A percentile compares a stretch with the other conserved stretches of the same genome.
Evolutionary conservation across 1,139 yeast species (phyloP).

Genomic region (Candida glucosophila): DNA sequence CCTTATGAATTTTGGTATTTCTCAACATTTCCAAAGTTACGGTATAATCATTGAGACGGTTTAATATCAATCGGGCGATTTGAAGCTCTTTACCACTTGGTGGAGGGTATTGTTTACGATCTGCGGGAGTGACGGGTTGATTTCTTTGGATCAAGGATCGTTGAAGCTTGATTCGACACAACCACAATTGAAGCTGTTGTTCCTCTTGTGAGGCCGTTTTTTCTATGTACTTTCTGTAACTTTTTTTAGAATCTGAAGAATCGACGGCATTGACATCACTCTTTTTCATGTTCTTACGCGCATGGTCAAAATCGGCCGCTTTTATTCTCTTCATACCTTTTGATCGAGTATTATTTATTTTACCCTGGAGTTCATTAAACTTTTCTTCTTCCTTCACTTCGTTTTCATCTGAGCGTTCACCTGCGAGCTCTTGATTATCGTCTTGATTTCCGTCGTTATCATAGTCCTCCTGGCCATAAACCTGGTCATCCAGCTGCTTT

Average conservation of each 20-base stretch:
- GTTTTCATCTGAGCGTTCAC: slow-evolving; percentile 8
- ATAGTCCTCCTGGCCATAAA: slow-evolving; percentile 20
- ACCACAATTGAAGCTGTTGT: slow-evolving; percentile 39
- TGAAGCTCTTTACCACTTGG: slow-evolving; percentile 48
- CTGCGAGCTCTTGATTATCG: slow-evolving; percentile 11
- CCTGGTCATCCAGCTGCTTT: slow-evolving; percentile 18
- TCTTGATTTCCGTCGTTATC: slow-evolving; percentile 18
- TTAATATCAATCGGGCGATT: slow-evolving; percentile 43
- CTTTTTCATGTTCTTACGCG: slow-evolving; percentile 6
- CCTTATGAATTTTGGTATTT: slow-evolving; percentile 48
- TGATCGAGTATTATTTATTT: slow-evolving; percentile 1
- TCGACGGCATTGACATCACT: neutral
- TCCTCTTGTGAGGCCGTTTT: slow-evolving; percentile 17
- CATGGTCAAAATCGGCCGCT: slow-evolving; percentile 1
- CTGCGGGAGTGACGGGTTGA: slow-evolving; percentile 30
- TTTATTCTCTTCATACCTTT: slow-evolving; percentile 3
- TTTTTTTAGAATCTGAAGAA: neutral
- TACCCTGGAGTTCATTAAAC: slow-evolving; percentile 1
- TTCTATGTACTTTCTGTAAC: neutral
- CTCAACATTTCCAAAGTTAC: slow-evolving; percentile 47
- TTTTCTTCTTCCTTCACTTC: slow-evolving; percentile 7
- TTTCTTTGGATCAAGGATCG: slow-evolving; percentile 37
- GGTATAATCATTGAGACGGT: slow-evolving; percentile 40
- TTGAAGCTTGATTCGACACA: slow-evolving; percentile 39
- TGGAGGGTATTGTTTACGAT: slow-evolving; percentile 23